Base-by-base conservation (phyloP, 1,284 basidiomycete species). In the Hemileia vastatrix region DNA sequence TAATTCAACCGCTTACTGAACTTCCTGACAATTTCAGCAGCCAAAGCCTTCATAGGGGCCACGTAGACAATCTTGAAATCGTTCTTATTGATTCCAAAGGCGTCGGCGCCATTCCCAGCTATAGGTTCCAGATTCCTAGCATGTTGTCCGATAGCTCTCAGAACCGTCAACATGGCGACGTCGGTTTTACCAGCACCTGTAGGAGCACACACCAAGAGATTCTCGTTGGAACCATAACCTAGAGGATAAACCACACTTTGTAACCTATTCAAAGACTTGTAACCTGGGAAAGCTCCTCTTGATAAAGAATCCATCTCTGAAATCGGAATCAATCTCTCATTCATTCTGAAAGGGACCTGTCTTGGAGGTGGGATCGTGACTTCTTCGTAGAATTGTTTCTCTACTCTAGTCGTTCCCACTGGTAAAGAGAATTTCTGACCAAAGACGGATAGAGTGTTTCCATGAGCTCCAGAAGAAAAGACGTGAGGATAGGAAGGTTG, bases 141-240 rank as follows among this genome's bases (percentile, higher is more conserved):
- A 75, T 90, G 83, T 70, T 88, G 89, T 63, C 85, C 80, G 56
- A 98, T 80, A 23, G 93, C 88, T 18, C 92, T 87, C 57, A 99
- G 81, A 63, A 99, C 88, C 1, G 90, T 83, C 71, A 99, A 81
- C 85, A 98, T 90, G 0, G 95, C 95, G 0, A 99, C 89, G 76
- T 99, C 95, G 0, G 95, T 99, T 89, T 99, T 99, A 78, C 95
- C 95, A 67, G 91, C 92, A 81, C 91, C 91, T 64, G 91, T 96
- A 0, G 91, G 91, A 72, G 91, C 91, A 70, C 94, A 98, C 57
- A 99, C 82, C 44, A 99, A 84, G 80, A 99, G 83, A 72, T 98
- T 99, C 77, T 97, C 95, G 68, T 96, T 97, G 0, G 90, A 88
- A 18, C 83, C 81, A 77, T 96, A 97, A 1, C 93, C 95, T 1